A percentile compares a stretch with the other conserved stretches of the same genome.
Evolutionary conservation across 2,329 filamentous ascomycete genomes (phyloP).

Genomic region (Penicillium corylophilum): DNA sequence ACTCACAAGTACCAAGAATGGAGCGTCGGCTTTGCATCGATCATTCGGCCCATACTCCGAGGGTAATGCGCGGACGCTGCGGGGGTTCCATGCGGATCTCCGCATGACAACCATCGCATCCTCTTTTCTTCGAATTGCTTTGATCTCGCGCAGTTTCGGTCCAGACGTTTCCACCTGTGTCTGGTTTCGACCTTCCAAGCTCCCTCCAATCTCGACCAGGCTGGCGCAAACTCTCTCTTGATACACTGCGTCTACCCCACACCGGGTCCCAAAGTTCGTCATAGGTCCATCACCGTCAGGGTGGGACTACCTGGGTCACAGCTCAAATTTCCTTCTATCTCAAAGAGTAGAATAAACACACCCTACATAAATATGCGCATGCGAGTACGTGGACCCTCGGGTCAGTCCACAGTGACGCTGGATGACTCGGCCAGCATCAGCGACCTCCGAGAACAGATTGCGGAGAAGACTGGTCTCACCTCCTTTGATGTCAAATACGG

Average conservation of each 20-base stretch:
- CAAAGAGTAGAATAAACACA: background rate
- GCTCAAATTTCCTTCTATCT: background rate
- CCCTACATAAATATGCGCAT: conserved; percentile 61
- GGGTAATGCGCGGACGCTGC: conserved; percentile 6
- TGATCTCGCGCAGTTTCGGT: background rate
- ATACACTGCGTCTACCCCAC: background rate
- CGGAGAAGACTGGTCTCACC: conserved; percentile 62
- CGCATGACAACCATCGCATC: conserved; percentile 3
- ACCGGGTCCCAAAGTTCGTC: background rate
- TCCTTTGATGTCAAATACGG: conserved; percentile 79
- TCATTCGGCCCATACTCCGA: background rate
- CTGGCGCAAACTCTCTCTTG: background rate
- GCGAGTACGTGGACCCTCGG: conserved; percentile 71
- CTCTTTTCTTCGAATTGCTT: background rate
- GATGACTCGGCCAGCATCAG: conserved; percentile 59
- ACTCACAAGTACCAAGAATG: background rate
- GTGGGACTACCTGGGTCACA: conserved; percentile 2
- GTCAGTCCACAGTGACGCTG: conserved; percentile 68
- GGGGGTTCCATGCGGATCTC: conserved; percentile 11
- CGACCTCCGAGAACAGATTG: conserved; percentile 45
- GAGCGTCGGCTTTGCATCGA: background rate
- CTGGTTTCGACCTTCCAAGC: background rate
- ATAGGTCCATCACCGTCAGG: conserved; percentile 5
- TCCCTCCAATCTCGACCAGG: background rate
- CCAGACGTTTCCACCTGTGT: background rate